Evolutionary conservation across 2,329 filamentous ascomycete genomes (phyloP), one percentile per base, ranked within the genome.

Genomic region (Diaporthe destruens): DNA sequence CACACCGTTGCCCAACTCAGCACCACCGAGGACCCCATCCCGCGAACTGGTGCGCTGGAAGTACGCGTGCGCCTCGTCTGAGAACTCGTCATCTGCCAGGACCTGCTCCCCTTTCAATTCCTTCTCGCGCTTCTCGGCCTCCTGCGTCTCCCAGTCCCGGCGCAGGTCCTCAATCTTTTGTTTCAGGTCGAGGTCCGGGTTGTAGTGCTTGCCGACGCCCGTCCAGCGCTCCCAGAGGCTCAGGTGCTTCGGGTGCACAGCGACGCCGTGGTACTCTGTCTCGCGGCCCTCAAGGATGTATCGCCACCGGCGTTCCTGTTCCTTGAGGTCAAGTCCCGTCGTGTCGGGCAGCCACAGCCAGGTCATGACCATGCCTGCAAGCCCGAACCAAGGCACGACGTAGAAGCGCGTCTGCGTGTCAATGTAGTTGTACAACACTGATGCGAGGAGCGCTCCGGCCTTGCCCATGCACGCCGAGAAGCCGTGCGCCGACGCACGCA

Each of bases 341-440:
- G 96, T 98, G 81, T 98, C 96, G n/a, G 96, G 96, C 42, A 98
- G 91, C 88, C 94, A 98, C 78, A 97, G 76, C 76, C 85, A 91
- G 55, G 95, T 98, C 73, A 98, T 82, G 36, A 98, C 77, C 85
- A 96, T 94, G 77, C 96, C 96, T 20, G 87, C 91, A 20, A 98
- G 91, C 80, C 96, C 96, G 81, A 97, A 98, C 96, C 96, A 98
- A 25, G 96, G 95, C 1, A 98, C 94, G 55, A 98, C 91, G 82
- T 95, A 91, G 86, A 98, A 98, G 82, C 96, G 96, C 74, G 88
- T 92, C 81, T 92, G 90, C 1, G 90, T 92, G 82, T 90, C 89
- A 82, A 98, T 98, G 87, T 98, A 98, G 88, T 96, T 97, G 91
- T 97, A 98, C 61, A 98, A 86, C 3, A 98, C 91, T 1, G 94